Evolutionary conservation across 2,329 filamentous ascomycete species (phyloP).

Genomic region (Scedosporium aurantiacum): DNA sequence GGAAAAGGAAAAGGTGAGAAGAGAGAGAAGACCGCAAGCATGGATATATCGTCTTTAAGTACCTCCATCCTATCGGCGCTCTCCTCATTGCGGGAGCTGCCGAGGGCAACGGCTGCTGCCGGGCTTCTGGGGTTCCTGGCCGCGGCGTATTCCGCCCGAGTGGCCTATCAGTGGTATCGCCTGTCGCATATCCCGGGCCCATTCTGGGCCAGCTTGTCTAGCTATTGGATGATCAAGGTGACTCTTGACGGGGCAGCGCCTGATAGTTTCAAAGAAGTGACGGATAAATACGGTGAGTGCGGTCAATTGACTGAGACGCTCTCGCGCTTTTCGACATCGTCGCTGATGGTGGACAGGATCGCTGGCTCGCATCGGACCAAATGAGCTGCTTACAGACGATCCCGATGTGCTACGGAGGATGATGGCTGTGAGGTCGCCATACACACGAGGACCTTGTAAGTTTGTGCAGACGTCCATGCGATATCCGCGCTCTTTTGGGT

Average conservation of each 20-base stretch:
- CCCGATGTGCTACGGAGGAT: slow-evolving; percentile 26
- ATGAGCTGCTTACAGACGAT: slow-evolving; percentile 28
- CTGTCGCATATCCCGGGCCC: slow-evolving; percentile 30
- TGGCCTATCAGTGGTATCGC: slow-evolving; percentile 18
- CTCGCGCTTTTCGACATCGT: neutral
- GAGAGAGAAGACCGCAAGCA: no score
- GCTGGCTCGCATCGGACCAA: slow-evolving; percentile 31
- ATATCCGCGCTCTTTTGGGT: slow-evolving; percentile 20
- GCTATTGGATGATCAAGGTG: slow-evolving; percentile 24
- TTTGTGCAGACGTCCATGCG: slow-evolving; percentile 11
- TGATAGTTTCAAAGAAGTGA: slow-evolving; percentile 14
- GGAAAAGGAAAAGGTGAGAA: no score
- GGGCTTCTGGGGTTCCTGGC: neutral
- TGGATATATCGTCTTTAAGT: no score
- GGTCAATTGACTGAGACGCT: neutral
- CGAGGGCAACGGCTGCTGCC: neutral
- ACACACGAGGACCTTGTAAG: slow-evolving; percentile 19
- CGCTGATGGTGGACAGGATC: slow-evolving; percentile 14
- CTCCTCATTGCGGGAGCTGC: neutral
- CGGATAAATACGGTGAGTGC: slow-evolving; percentile 17
- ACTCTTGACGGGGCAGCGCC: neutral
- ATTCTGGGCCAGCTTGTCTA: slow-evolving; percentile 24
- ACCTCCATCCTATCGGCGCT: no score
- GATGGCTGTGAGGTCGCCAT: slow-evolving; percentile 23
- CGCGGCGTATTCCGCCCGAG: neutral